Evolutionary conservation across 257 asterid species (phyloP).

Genomic region (Striga asiatica): DNA sequence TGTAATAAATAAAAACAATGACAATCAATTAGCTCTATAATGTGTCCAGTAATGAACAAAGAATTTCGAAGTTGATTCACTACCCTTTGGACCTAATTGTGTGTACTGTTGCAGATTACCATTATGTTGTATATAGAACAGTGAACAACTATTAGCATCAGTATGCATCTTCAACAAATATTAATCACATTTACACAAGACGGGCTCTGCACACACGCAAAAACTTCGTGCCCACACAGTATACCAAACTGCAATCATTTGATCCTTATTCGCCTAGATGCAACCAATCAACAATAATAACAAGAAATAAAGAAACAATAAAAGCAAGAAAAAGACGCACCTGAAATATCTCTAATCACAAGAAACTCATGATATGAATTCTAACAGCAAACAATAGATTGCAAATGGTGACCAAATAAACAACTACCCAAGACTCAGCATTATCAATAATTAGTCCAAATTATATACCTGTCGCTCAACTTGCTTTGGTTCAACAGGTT

Average conservation of each 20-base stretch:
- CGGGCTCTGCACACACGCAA: background rate
- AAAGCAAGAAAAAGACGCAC: no score
- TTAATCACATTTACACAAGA: background rate
- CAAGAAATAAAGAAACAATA: no score
- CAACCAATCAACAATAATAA: no score
- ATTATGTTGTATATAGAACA: background rate
- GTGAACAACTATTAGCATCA: background rate
- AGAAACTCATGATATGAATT: no score
- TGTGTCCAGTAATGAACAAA: background rate
- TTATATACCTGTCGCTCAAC: conserved; percentile 73
- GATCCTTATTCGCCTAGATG: no score
- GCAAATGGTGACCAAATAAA: background rate
- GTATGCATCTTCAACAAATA: background rate
- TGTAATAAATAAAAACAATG: background rate
- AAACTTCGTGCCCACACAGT: background rate
- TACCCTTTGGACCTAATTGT: background rate
- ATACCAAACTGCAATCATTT: background rate
- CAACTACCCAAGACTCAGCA: background rate
- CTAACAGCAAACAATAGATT: background rate
- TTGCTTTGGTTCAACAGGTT: conserved; percentile 36
- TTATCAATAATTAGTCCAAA: background rate
- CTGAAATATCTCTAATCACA: no score
- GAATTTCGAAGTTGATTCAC: background rate
- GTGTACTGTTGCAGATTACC: background rate
- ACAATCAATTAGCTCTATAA: background rate